Evolutionary conservation across 1,284 basidiomycete genomes (phyloP), one percentile per base, ranked within the genome.

Genomic region (Flammula alnicola): DNA sequence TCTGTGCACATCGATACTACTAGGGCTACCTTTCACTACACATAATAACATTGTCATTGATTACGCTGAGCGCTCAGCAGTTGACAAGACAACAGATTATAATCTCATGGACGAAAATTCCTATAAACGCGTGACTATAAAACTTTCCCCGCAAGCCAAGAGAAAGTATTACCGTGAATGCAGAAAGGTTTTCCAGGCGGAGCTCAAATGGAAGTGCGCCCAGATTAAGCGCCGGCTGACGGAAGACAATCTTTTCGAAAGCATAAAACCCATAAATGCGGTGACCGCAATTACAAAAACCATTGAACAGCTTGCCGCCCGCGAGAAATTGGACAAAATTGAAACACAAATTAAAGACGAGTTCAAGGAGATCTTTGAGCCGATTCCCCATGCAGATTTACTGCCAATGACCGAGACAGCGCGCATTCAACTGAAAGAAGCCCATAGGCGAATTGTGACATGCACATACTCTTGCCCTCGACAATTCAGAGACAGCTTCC

Each of bases 31-130:
- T 1, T 68, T 56, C 17, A 45, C 66, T 0, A 6, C 7, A 11
- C 17, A 30, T n/a, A 65, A 68, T 43, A 22, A 57, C 1, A 57
- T 68, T 45, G 56, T 66, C 4, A 44, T 62, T 17, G 58, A 65
- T 45, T 46, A 55, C 41, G n/a, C 39, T 17, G 25, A n/a, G 0
- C 46, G 56, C 2, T 50, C 55, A 11, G 53, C 41, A 8, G 49
- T 62, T 16, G 53, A 59, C 35, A 59, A 59, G 32, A 20, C 12
- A n/a, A 36, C 12, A 9, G 42, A 44, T 14, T 61, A 48, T 46
- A 44, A 63, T 35, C 19, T 63, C 4, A 30, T 63, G 19, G 17
- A 61, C 20, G n/a, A n/a, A n/a, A n/a, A n/a, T n/a, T 51, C 55
- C 10, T 12, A n/a, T 6, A 39, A 25, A 23, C 37, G 17, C 20